Conservation (phyloP, 306 rosid genomes). For the Cicer arietinum region DNA sequence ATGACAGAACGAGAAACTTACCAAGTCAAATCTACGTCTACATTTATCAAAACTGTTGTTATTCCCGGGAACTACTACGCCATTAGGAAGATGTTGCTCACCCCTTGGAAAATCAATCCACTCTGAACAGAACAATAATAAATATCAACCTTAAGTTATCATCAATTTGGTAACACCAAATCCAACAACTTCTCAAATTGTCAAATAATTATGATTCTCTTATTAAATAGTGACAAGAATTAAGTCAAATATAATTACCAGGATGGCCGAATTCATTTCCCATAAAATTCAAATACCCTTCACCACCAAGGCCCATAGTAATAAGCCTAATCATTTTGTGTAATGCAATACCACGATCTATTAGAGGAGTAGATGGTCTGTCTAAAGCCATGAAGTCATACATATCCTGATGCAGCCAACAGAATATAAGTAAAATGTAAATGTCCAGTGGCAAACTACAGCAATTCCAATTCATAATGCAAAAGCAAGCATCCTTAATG, state of each 20-base stretch:
- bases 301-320: slow-evolving; percentile 95
- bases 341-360: slow-evolving; percentile 97
- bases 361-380: slow-evolving; percentile 75
- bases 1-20: slow-evolving; percentile 49
- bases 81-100: slow-evolving; percentile 74
- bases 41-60: slow-evolving; percentile 82
- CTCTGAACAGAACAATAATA: slow-evolving; percentile 58
- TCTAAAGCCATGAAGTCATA: slow-evolving; percentile 94
- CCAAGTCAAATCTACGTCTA: slow-evolving; percentile 97
- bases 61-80: slow-evolving; percentile 72
- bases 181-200: slow-evolving; percentile 32
- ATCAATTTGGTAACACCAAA: slow-evolving; percentile 37
- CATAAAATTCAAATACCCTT: slow-evolving; percentile 98
- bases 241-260: slow-evolving; percentile 59
- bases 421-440: slow-evolving; percentile 36
- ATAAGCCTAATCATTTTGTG: slow-evolving; percentile 99
- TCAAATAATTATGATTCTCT: slow-evolving; percentile 35
- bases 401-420: slow-evolving; percentile 81
- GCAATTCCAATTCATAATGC: slow-evolving; percentile 17
- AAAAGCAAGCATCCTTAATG: slow-evolving; percentile 23
- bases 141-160: slow-evolving; percentile 19
- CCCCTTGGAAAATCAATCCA: slow-evolving; percentile 99
- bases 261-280: slow-evolving; percentile 99
- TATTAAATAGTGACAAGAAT: slow-evolving; percentile 27
- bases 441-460: slow-evolving; percentile 19